Evolutionary conservation across 129 eudicot species (phyloP).

Genomic region (Flaveria robusta): DNA sequence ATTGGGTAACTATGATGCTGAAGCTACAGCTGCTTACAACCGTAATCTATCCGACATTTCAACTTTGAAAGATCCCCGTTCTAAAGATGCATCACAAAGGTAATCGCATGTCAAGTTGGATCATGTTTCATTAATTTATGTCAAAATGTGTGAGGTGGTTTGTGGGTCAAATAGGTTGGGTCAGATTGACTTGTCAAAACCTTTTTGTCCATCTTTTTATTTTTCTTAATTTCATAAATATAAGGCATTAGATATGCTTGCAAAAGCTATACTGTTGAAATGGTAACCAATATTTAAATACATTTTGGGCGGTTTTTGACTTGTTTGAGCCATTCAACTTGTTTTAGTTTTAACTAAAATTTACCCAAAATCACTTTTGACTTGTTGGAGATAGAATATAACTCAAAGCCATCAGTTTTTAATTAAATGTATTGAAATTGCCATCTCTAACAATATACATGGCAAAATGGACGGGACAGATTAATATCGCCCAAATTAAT

Average conservation of each 20-base stretch:
- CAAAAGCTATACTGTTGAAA: neutral
- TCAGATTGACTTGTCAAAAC: neutral
- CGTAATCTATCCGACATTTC: constrained; percentile 78
- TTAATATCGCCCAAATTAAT: neutral
- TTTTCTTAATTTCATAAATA: neutral
- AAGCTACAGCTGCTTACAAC: constrained; percentile 84
- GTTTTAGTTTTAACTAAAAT: neutral
- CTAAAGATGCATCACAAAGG: constrained; percentile 96
- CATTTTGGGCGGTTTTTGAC: neutral
- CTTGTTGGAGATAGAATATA: neutral
- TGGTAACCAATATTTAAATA: neutral
- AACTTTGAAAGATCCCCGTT: constrained; percentile 90
- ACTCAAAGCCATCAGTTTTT: neutral
- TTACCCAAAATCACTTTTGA: neutral
- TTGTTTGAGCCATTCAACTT: neutral
- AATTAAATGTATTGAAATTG: neutral
- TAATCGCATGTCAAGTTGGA: constrained; percentile 28
- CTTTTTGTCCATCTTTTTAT: neutral
- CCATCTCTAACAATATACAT: neutral
- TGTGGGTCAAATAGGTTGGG: neutral
- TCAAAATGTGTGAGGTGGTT: neutral
- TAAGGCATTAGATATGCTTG: neutral
- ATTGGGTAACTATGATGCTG: constrained; percentile 78
- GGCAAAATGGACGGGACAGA: neutral
- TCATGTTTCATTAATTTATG: neutral